Base-by-base conservation (phyloP, 2,329 filamentous ascomycete species). In the Cordyceps pruinosa region DNA sequence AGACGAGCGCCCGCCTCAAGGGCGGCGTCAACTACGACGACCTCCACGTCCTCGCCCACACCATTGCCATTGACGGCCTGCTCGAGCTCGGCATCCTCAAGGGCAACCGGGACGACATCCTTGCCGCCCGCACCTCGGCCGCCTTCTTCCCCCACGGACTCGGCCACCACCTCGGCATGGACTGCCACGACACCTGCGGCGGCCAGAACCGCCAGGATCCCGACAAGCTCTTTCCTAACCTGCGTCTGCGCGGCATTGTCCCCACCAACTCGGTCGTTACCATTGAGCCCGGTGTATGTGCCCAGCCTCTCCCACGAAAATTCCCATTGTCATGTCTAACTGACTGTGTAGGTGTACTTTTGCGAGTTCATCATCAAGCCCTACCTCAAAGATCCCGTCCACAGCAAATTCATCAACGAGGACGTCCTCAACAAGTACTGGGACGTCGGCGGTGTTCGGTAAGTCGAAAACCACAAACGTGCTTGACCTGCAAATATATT, bases 121-220 rank as follows among this genome's bases (percentile, higher is more conserved):
- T 95, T 60, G 80, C 84, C 63, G 84, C 83, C 44, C 81, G 91
- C 56, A 89, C 90, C n/a, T 93, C 88, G 66, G 85, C 88, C 25
- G 92, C 91, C 2, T 97, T 97, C 76, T 89, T 96, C 67, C 92
- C 92, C 1, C 92, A 97, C 69, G 92, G 92, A 0, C 75, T 97
- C 1, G 92, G 92, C 0, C 92, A 97, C 72, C 93, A 96, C 69
- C 77, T 97, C 10, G 92, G 92, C 61, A 87, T 97, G 80, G 92
- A 97, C 69, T 95, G 91, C 2, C 92, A 97, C 70, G 92, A 97
- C 67, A 88, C 85, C 0, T 88, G 88, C 60, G 89, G 89, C 23
- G 85, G 90, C 69, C 78, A 88, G 35, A 87, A 92, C 71, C 90
- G 89, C 65, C 77, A 77, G 9, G 94, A 99, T 68, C 76, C 81